Evolutionary conservation across 495 filamentous ascomycete species (phyloP).

Genomic region (Penicillium angulare): DNA sequence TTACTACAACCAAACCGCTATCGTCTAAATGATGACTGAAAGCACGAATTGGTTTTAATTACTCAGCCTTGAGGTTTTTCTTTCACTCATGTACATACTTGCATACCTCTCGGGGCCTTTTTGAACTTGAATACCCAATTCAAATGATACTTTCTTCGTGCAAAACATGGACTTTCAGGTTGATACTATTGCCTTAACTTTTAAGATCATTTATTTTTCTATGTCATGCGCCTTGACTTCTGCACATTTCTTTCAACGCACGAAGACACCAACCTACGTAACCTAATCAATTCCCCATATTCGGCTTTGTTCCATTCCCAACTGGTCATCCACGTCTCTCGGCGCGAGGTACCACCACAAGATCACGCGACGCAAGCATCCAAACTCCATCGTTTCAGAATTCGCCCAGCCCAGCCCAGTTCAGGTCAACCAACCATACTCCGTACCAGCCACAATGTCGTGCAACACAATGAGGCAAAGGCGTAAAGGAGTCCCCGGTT

Average conservation of each 20-base stretch:
- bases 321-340: neutral
- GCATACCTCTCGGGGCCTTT: neutral
- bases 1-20: constrained; percentile 46
- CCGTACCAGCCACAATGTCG: neutral
- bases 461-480: constrained; percentile 2
- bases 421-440: neutral
- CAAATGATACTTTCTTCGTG: constrained; percentile 2
- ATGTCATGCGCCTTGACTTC: no score
- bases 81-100: constrained; percentile 1
- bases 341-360: neutral
- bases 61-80: no score
- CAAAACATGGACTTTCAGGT: neutral
- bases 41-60: neutral
- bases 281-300: no score
- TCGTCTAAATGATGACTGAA: constrained; percentile 13
- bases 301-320: no score
- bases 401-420: constrained; percentile 3
- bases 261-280: no score
- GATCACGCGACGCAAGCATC: constrained; percentile 7
- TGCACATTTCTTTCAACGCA: no score
- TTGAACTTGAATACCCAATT: constrained; percentile 12
- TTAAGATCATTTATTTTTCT: no score
- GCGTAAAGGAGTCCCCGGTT: neutral
- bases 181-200: no score
- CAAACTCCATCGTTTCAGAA: constrained; percentile 13